These are phyloP conservation scores for Colletotrichum sojae DNA, from an alignment of 2,329 filamentous ascomycete species.

Conservation along the genomic window DNA sequence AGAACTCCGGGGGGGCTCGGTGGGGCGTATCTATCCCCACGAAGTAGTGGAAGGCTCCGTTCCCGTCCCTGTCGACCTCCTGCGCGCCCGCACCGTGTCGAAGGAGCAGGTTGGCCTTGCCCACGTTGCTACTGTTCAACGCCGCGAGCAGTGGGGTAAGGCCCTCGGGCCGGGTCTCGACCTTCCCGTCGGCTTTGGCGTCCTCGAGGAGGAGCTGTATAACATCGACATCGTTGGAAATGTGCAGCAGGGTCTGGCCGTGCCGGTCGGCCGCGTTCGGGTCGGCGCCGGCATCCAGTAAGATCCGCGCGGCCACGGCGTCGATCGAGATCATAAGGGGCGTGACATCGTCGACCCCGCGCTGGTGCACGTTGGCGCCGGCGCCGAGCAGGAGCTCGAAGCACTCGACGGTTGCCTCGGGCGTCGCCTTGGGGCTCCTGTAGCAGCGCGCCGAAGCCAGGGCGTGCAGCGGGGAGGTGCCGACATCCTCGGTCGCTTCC, in stretches of 20 bases:
- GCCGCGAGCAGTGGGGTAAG: neutral
- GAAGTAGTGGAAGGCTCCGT: constrained; percentile 42
- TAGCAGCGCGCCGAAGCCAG: neutral
- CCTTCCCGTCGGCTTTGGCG: neutral
- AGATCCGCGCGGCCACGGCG: neutral
- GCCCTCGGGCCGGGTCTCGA: neutral
- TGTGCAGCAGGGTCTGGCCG: constrained; percentile 19
- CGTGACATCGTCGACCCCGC: neutral
- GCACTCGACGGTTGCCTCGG: constrained; percentile 1
- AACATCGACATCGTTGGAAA: neutral
- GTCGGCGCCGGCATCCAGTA: constrained; percentile 46
- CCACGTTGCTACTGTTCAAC: neutral
- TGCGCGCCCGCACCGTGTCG: constrained; percentile 40
- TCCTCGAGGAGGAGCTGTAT: constrained; percentile 9
- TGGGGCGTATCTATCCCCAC: neutral
- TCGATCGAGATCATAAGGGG: constrained; percentile 4
- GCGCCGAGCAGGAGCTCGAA: constrained; percentile 9
- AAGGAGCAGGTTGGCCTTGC: constrained; percentile 19
- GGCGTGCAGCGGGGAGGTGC: neutral
- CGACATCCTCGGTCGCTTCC: neutral
- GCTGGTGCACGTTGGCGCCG: constrained; percentile 3
- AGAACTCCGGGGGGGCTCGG: too few species aligned
- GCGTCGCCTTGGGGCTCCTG: neutral
- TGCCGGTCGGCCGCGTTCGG: constrained; percentile 40
- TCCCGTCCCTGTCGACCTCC: constrained; percentile 42